Evolutionary conservation across 2,329 filamentous ascomycete species (phyloP).

Genomic region (Parastagonospora avenae): DNA sequence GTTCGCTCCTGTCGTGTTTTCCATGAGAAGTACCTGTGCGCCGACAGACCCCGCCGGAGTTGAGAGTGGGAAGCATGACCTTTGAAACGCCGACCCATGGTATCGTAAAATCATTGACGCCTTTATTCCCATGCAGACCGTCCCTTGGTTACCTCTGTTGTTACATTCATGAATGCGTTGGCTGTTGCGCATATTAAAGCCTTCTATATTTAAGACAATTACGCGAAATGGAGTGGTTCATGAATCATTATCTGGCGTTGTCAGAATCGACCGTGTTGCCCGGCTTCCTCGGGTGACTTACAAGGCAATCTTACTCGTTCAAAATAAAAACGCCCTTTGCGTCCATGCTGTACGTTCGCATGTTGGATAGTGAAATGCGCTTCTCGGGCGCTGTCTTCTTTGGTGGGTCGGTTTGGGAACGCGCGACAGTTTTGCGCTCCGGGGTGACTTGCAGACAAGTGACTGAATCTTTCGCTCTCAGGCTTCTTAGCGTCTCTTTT

Average conservation of each 20-base stretch:
- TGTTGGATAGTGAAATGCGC: background rate
- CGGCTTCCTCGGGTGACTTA: background rate
- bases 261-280: background rate
- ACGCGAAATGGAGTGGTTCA: background rate
- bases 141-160: background rate
- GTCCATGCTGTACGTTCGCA: slow-evolving; percentile 3
- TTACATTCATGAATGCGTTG: slow-evolving; percentile 2
- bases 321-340: slow-evolving; percentile 6
- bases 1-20: background rate
- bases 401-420: background rate
- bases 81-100: slow-evolving; percentile 5
- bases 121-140: background rate
- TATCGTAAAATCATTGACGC: slow-evolving; percentile 7
- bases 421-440: slow-evolving; percentile 27
- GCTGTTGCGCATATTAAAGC: background rate
- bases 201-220: background rate
- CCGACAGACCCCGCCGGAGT: slow-evolving; percentile 8
- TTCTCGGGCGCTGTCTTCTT: background rate
- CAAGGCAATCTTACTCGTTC: background rate
- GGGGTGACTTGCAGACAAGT: slow-evolving; percentile 39
- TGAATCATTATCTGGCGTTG: slow-evolving; percentile 1
- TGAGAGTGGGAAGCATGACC: background rate
- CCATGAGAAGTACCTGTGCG: slow-evolving; percentile 2
- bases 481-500: slow-evolving; percentile 34
- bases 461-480: slow-evolving; percentile 43